Conservation (phyloP, 148 eudicot genomes). For the Chenopodium suecicum region DNA sequence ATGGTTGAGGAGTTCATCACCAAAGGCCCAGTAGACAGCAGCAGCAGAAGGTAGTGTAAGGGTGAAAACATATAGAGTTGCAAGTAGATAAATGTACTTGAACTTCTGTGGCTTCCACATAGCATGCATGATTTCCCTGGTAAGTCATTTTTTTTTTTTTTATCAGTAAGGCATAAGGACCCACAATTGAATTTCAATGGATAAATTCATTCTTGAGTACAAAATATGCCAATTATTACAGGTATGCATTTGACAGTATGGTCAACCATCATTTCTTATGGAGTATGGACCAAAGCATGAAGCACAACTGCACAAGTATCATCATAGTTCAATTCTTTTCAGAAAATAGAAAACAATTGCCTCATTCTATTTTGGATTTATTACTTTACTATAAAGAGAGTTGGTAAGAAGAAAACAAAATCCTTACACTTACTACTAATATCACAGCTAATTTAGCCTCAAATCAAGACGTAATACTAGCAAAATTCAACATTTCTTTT, state of each 20-base stretch:
- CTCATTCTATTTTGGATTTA: neutral
- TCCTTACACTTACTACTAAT: neutral
- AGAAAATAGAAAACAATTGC: neutral
- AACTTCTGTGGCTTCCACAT: conserved; percentile 78
- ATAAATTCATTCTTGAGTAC: conserved; percentile 15
- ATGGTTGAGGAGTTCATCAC: conserved; percentile 62
- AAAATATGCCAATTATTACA: conserved; percentile 25
- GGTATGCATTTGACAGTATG: conserved; percentile 19
- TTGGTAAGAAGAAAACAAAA: conserved; percentile 13
- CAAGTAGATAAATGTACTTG: conserved; percentile 64
- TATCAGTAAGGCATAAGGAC: conserved; percentile 1
- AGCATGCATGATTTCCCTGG: conserved; percentile 74
- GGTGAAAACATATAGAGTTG: conserved; percentile 75
- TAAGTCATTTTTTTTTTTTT: neutral
- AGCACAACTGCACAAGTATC: conserved; percentile 12
- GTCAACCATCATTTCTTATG: conserved; percentile 26
- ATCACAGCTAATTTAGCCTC: neutral
- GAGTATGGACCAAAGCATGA: conserved; percentile 33
- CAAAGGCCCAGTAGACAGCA: conserved; percentile 76
- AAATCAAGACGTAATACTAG: neutral
- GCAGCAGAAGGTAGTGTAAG: conserved; percentile 70
- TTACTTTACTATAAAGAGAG: conserved; percentile 1
- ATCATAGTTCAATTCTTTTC: conserved; percentile 15
- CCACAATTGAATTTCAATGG: conserved; percentile 4
- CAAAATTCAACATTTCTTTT: neutral